Conservation (phyloP, 108 stramenopile genomes). For the Schizochytrium sp. region DNA sequence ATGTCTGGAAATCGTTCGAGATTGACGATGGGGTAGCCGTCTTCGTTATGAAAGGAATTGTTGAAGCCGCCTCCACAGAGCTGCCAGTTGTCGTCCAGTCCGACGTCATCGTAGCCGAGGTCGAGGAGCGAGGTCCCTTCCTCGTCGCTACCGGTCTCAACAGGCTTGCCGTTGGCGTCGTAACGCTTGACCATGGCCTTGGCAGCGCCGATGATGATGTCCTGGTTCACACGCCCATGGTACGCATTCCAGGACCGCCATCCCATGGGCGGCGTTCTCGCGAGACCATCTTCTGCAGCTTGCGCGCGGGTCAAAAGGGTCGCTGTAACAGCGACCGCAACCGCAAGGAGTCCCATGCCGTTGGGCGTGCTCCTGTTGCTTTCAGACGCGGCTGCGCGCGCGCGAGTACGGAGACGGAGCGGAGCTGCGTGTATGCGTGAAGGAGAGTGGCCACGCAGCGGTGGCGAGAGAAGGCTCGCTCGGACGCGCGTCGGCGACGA, state of each 20-base stretch:
- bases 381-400: too few relatives aligned
- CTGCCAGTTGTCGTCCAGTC: slow-evolving; percentile 49
- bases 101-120: slow-evolving; percentile 46
- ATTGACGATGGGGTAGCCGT: slow-evolving; percentile 42
- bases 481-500: too few relatives aligned
- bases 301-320: neutral
- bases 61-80: slow-evolving; percentile 13
- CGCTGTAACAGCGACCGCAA: too few relatives aligned
- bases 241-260: neutral
- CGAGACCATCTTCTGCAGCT: neutral
- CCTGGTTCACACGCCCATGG: neutral
- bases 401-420: too few relatives aligned
- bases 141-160: neutral
- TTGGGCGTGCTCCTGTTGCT: too few relatives aligned
- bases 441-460: too few relatives aligned
- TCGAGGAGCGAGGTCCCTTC: slow-evolving; percentile 26
- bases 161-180: neutral
- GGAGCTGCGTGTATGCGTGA: too few relatives aligned
- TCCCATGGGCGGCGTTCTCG: slow-evolving; percentile 3
- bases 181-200: neutral
- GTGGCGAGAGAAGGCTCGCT: too few relatives aligned
- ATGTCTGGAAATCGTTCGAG: slow-evolving; percentile 29
- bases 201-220: neutral
- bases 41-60: slow-evolving; percentile 28
- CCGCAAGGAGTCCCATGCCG: too few relatives aligned